Evolutionary conservation across 2,329 filamentous ascomycete genomes (phyloP).

Genomic region (Metarhizium robertsii): DNA sequence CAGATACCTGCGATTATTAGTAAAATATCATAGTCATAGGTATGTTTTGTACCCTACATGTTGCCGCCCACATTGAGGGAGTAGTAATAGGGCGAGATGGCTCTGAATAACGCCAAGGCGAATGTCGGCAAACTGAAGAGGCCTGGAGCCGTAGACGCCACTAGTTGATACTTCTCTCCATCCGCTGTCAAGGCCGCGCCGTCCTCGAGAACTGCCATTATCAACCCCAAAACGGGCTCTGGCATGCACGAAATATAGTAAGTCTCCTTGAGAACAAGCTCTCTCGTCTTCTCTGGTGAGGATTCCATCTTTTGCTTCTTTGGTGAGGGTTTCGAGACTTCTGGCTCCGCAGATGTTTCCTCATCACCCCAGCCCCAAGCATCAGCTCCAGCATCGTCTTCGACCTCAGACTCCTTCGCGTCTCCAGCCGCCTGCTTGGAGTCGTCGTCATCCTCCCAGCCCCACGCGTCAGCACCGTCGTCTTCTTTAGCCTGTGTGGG

Average conservation of each 20-base stretch:
- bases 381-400: slow-evolving; percentile 45
- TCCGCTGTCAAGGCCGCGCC: slow-evolving; percentile 49
- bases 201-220: slow-evolving; percentile 51
- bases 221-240: slow-evolving; percentile 61
- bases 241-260: slow-evolving; percentile 88
- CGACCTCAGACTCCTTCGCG: slow-evolving; percentile 14
- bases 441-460: slow-evolving; percentile 62
- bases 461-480: slow-evolving; percentile 62
- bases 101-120: slow-evolving; percentile 68
- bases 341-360: slow-evolving; percentile 29
- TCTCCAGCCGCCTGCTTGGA: slow-evolving; percentile 14
- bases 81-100: slow-evolving; percentile 68
- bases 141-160: slow-evolving; percentile 58
- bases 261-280: slow-evolving; percentile 72
- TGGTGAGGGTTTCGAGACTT: slow-evolving; percentile 7
- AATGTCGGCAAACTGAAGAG: slow-evolving; percentile 65
- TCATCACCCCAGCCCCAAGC: slow-evolving; percentile 84
- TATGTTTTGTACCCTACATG: slow-evolving; percentile 40
- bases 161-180: slow-evolving; percentile 42
- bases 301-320: slow-evolving; percentile 11
- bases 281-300: slow-evolving; percentile 34
- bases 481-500: slow-evolving; percentile 19
- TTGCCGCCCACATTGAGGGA: slow-evolving; percentile 50
- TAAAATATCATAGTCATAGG: neutral
- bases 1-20: slow-evolving; percentile 38